Percentiles rank a stretch among this genome's conserved stretches.
These are phyloP conservation scores for Chamaecrista fasciculata DNA, from an alignment of 306 rosid species.

Conservation along the genomic window DNA sequence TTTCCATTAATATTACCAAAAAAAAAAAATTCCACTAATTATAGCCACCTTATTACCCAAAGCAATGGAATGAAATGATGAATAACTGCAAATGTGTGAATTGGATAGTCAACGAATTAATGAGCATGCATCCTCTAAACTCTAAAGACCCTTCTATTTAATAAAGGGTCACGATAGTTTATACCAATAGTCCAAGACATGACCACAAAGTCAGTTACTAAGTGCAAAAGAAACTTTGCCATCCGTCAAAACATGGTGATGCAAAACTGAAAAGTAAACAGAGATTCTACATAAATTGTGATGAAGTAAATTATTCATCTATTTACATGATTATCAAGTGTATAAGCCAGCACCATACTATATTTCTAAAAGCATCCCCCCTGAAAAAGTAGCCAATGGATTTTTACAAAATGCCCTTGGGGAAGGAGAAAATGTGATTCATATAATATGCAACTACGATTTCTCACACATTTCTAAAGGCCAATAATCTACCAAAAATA, in stretches of 20 bases:
- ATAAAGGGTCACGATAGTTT: neutral
- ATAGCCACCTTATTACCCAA: neutral
- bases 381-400: neutral
- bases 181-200: neutral
- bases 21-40: too few species aligned
- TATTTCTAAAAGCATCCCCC: neutral
- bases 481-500: neutral
- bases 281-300: neutral
- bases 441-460: neutral
- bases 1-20: too few species aligned
- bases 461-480: neutral
- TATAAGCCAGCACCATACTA: neutral
- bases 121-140: neutral
- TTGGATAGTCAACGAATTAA: neutral
- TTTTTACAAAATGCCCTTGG: neutral
- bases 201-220: neutral
- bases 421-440: neutral
- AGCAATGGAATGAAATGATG: neutral
- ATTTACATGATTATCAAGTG: neutral
- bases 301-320: neutral
- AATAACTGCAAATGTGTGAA: neutral
- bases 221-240: neutral
- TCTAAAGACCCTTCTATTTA: neutral
- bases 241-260: neutral
- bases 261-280: slow-evolving; percentile 3